phyloP scores from a whole-genome alignment of 305 asterid genomes.

The Fraxinus latifolia region DNA sequence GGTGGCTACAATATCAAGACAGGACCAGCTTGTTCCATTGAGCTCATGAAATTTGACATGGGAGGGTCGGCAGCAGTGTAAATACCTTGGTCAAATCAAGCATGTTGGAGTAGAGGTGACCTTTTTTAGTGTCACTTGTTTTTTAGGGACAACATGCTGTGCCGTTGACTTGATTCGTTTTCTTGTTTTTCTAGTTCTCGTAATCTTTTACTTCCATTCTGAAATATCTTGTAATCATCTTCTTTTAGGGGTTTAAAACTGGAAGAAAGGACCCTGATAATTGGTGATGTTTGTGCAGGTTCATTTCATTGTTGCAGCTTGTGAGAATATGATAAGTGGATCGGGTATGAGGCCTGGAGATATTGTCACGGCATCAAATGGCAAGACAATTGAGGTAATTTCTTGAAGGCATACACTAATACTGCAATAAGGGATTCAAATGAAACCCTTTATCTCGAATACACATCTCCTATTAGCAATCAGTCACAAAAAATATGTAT shows the following conservation, averaged over 20 bases:
- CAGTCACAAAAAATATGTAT: too few species aligned
- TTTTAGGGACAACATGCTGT: neutral
- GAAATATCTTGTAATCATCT: neutral
- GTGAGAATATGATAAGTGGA: constrained; percentile 70
- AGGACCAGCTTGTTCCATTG: constrained; percentile 79
- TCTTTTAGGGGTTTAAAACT: neutral
- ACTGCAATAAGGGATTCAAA: too few species aligned
- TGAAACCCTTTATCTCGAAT: too few species aligned
- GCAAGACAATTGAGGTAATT: constrained; percentile 58
- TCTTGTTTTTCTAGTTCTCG: neutral
- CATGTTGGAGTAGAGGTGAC: constrained; percentile 91
- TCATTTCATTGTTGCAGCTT: constrained; percentile 61
- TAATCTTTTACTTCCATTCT: neutral
- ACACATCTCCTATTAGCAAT: too few species aligned
- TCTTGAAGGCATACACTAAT: neutral
- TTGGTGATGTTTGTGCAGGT: constrained; percentile 34
- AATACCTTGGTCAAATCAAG: constrained; percentile 87
- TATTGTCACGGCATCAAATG: constrained; percentile 56
- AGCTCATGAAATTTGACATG: constrained; percentile 96
- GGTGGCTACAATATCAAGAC: constrained; percentile 85
- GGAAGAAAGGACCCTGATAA: neutral
- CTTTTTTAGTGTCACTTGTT: neutral
- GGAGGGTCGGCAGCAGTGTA: constrained; percentile 95
- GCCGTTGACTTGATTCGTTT: constrained; percentile 3
- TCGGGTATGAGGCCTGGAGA: constrained; percentile 69